Evolutionary conservation across 2,329 filamentous ascomycete genomes (phyloP).

Genomic region (Pseudogymnoascus sp.): DNA sequence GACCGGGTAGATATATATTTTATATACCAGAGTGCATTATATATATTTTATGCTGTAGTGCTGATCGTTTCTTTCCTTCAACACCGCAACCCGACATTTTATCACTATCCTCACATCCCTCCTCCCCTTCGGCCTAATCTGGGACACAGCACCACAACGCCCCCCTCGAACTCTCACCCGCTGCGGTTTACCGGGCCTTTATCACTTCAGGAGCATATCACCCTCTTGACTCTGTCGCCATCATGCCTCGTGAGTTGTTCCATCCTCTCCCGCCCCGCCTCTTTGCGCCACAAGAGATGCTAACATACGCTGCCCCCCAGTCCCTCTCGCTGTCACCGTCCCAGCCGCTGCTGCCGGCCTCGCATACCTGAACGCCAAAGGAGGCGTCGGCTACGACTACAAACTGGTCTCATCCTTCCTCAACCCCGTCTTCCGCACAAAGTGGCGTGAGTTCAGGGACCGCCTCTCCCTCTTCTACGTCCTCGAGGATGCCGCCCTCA

Average conservation of each 20-base stretch:
- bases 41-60: neutral
- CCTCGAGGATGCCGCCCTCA: slow-evolving; percentile 58
- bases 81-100: neutral
- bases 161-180: neutral
- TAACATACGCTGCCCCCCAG: slow-evolving; percentile 26
- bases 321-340: slow-evolving; percentile 45
- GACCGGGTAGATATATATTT: neutral
- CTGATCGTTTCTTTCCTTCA: neutral
- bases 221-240: neutral
- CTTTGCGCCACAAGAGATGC: neutral
- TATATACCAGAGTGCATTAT: neutral
- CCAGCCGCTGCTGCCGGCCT: slow-evolving; percentile 57
- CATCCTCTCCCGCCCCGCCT: neutral
- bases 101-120: neutral
- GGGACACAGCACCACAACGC: neutral
- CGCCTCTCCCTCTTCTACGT: slow-evolving; percentile 65
- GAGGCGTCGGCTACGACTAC: slow-evolving; percentile 57
- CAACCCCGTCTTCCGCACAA: slow-evolving; percentile 36
- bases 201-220: neutral
- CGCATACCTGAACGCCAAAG: slow-evolving; percentile 73
- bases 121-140: neutral
- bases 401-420: slow-evolving; percentile 48
- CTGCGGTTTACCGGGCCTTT: neutral
- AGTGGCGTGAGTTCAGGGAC: slow-evolving; percentile 46
- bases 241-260: neutral